Evolutionary conservation across 345 rosid genomes (phyloP).

Genomic region (Salix udensis): DNA sequence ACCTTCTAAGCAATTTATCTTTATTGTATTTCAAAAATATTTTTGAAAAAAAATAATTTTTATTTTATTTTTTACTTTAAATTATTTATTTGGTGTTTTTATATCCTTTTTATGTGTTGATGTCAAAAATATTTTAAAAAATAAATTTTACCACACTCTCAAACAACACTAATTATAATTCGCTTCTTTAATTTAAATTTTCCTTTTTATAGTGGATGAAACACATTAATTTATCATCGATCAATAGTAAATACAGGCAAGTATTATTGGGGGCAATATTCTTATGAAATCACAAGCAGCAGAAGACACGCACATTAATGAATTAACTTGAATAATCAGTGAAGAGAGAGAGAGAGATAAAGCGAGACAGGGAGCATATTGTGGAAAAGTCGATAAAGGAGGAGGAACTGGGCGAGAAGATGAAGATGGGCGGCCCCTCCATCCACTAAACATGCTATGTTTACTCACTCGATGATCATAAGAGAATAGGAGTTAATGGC

Average conservation of each 20-base stretch:
- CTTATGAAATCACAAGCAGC: background rate
- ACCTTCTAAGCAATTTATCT: background rate
- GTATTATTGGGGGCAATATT: background rate
- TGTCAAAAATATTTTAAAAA: too few relatives aligned
- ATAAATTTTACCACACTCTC: too few relatives aligned
- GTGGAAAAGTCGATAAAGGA: slow-evolving; percentile 15
- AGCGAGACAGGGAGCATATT: slow-evolving; percentile 38
- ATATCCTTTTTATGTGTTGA: too few relatives aligned
- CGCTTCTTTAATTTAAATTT: too few relatives aligned
- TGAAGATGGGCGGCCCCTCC: slow-evolving; percentile 21
- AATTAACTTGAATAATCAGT: slow-evolving; percentile 14
- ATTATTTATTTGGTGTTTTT: too few relatives aligned
- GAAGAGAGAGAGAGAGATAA: slow-evolving; percentile 5
- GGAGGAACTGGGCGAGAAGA: slow-evolving; percentile 3
- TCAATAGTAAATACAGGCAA: background rate
- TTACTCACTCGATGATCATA: slow-evolving; percentile 12
- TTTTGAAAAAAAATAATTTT: too few relatives aligned
- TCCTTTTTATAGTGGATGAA: too few relatives aligned
- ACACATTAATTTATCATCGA: background rate
- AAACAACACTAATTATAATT: too few relatives aligned
- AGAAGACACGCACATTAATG: background rate
- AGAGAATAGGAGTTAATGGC: slow-evolving; percentile 12
- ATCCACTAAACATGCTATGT: slow-evolving; percentile 23
- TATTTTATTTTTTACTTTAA: too few relatives aligned
- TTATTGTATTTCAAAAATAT: too few relatives aligned